A percentile compares a stretch with the other conserved stretches of the same genome.
Evolutionary conservation across 2,329 filamentous ascomycete species (phyloP).

Genomic region (Chaetothyriales sp.): DNA sequence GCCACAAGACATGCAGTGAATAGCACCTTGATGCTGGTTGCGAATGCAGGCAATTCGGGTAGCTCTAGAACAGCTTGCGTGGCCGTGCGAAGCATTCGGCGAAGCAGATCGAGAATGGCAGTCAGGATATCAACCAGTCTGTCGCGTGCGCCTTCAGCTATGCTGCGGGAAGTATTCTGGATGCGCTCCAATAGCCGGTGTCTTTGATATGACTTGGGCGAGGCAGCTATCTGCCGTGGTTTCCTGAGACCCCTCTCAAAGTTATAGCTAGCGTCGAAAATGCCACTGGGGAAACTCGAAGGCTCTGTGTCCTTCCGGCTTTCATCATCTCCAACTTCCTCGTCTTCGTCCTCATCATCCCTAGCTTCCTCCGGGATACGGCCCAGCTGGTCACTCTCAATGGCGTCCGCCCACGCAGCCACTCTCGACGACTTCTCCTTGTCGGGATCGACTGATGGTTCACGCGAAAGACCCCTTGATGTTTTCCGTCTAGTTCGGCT

Average conservation of each 20-base stretch:
- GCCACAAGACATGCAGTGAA: slow-evolving; percentile 5
- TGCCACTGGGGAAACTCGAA: slow-evolving; percentile 17
- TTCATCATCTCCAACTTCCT: slow-evolving; percentile 4
- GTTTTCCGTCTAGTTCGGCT: slow-evolving; percentile 18
- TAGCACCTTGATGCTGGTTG: slow-evolving; percentile 6
- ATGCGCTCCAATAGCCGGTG: neutral
- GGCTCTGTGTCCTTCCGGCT: slow-evolving; percentile 12
- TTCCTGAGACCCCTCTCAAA: slow-evolving; percentile 16
- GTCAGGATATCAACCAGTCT: neutral
- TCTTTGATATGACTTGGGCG: neutral
- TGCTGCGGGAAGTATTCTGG: neutral
- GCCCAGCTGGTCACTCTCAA: slow-evolving; percentile 11
- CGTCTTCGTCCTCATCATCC: neutral
- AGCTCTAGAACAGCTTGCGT: slow-evolving; percentile 8
- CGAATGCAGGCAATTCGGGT: slow-evolving; percentile 9
- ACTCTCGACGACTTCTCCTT: slow-evolving; percentile 9
- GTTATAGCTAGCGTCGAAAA: slow-evolving; percentile 18
- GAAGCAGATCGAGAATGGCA: slow-evolving; percentile 6
- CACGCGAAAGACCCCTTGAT: slow-evolving; percentile 13
- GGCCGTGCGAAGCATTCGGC: slow-evolving; percentile 3
- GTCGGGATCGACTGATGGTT: slow-evolving; percentile 11
- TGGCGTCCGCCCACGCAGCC: slow-evolving; percentile 14
- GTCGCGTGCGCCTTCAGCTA: neutral
- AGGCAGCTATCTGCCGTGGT: slow-evolving; percentile 5
- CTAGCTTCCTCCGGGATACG: slow-evolving; percentile 14